Percentiles rank a stretch among this genome's conserved stretches.
Evolutionary conservation across 1,284 basidiomycete genomes (phyloP).

Genomic region (Grifola frondosa): DNA sequence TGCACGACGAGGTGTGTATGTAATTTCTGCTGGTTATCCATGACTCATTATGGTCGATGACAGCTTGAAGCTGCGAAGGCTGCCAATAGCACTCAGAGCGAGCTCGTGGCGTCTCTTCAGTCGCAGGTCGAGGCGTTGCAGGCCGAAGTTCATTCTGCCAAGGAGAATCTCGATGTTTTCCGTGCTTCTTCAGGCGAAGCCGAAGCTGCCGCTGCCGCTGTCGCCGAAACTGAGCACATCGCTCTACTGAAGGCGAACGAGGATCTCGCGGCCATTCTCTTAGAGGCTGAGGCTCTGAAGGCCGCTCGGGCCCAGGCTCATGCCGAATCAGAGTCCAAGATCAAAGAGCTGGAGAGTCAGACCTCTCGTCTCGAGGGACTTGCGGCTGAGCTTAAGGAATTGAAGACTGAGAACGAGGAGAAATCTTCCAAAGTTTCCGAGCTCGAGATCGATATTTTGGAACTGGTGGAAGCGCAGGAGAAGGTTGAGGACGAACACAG

Average conservation of each 20-base stretch:
- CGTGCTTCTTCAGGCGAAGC: conserved; percentile 46
- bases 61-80: conserved; percentile 55
- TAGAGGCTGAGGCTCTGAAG: conserved; percentile 53
- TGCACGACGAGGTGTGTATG: conserved; percentile 50
- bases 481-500: conserved; percentile 57
- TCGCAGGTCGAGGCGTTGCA: conserved; percentile 52
- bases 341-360: conserved; percentile 45
- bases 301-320: conserved; percentile 49
- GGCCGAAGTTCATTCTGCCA: conserved; percentile 48
- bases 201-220: conserved; percentile 42
- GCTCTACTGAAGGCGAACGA: conserved; percentile 63
- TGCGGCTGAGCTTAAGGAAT: conserved; percentile 50
- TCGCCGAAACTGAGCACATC: conserved; percentile 60
- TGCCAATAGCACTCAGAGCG: conserved; percentile 39
- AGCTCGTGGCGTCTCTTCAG: conserved; percentile 49
- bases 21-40: background rate
- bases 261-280: conserved; percentile 55
- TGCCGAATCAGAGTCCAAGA: conserved; percentile 45
- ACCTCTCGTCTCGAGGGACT: conserved; percentile 45
- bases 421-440: conserved; percentile 73
- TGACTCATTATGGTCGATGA: conserved; percentile 5
- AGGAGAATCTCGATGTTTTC: conserved; percentile 52
- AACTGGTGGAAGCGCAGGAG: conserved; percentile 72
- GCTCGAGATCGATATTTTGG: conserved; percentile 77
- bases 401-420: conserved; percentile 73